Conservation (phyloP, 2,329 filamentous ascomycete genomes). For the Niveomyces coronatus region DNA sequence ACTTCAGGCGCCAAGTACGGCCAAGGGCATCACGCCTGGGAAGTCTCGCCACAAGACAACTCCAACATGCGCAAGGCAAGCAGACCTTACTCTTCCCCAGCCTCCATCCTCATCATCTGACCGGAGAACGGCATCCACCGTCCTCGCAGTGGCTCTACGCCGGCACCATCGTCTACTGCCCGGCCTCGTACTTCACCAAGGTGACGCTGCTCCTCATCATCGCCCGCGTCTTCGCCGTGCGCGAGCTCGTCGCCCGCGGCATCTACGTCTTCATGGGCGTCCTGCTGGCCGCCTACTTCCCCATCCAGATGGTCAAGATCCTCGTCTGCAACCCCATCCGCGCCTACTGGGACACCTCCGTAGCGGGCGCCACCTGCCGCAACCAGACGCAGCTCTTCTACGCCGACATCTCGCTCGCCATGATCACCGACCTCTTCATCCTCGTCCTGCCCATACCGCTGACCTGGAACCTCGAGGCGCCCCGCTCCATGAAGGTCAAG, state of each 20-base stretch:
- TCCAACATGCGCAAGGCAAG: constrained; percentile 12
- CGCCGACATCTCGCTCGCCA: constrained; percentile 21
- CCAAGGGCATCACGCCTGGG: constrained; percentile 16
- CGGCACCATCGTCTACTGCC: constrained; percentile 19
- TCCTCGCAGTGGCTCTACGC: constrained; percentile 18
- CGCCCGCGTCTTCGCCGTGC: constrained; percentile 20
- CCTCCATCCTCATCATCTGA: neutral
- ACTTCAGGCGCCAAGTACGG: constrained; percentile 12
- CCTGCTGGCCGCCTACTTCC: constrained; percentile 18
- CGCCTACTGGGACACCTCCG: constrained; percentile 16
- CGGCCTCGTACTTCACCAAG: constrained; percentile 21
- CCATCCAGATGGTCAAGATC: constrained; percentile 23
- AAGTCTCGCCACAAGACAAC: constrained; percentile 13
- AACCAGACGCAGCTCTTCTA: constrained; percentile 23
- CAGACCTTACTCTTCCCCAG: neutral
- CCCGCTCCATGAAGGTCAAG: constrained; percentile 21
- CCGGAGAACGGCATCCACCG: neutral
- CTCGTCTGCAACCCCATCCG: constrained; percentile 41
- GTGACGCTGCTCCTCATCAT: constrained; percentile 23
- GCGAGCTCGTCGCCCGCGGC: constrained; percentile 14
- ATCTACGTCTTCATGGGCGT: constrained; percentile 20
- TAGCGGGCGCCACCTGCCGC: constrained; percentile 19
- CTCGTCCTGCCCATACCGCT: constrained; percentile 23
- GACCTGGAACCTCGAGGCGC: constrained; percentile 20
- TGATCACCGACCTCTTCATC: constrained; percentile 24